Base-by-base conservation (phyloP, 2,329 filamentous ascomycete genomes). In the Aspergillus unguis region DNA sequence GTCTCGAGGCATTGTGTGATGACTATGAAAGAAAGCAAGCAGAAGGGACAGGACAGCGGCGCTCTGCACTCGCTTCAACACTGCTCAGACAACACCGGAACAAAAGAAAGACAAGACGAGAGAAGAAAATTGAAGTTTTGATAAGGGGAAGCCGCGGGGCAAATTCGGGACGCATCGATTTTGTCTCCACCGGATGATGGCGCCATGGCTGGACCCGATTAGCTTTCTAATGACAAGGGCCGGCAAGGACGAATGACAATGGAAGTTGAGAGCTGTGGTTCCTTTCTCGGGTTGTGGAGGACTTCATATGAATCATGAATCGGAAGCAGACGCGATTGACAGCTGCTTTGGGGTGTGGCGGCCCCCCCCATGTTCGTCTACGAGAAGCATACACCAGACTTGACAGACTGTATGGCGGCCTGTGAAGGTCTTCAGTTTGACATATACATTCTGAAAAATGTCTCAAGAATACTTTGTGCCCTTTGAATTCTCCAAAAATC, bases 151-250 rank as follows among this genome's bases (percentile, higher is more conserved):
- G 45, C 44, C 35, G 32, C 36, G 45, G 38, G 41, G 52, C 48
- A 40, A 53, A 46, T 28, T 31, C 33, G 17, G 17, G 17, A 17
- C 17, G 17, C 17, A 17, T 17, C 17, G 17, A 17, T 36, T 38
- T 25, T 38, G 36, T 52, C 48, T 41, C 37, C 51, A 47, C 48
- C 38, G 37, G 50, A 58, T 17, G 17, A 17, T 56, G 50, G 55
- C 56, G 64, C 63, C 56, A 67, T 67, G 56, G 58, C 54, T 54
- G 56, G 52, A 53, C 25, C 48, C 35, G 54, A 59, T 57, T 52
- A 44, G 49, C 42, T 33, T 54, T 44, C 17, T 17, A 17, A 8
- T 9, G 25, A 8, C 31, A 7, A n/a, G 3, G 37, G 7, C 26
- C 7, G n/a, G 17, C 6, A 9, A 37, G 36, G 17, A 11, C 49